Conservation (phyloP, 257 asterid genomes). For the Petunia secreta region DNA sequence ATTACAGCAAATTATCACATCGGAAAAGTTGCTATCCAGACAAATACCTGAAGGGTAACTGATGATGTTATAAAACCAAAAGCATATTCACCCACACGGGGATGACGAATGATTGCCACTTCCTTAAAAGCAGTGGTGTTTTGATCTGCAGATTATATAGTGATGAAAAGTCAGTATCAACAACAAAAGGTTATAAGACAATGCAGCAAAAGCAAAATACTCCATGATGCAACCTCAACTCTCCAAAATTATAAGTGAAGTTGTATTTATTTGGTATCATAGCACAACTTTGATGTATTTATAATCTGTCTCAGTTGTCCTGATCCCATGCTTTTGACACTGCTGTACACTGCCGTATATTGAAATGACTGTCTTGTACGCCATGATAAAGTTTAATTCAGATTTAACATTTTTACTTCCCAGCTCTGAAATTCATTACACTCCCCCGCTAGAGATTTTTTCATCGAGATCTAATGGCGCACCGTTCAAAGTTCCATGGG, state of each 20-base stretch:
- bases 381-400: background rate
- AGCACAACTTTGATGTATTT: background rate
- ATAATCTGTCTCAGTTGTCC: background rate
- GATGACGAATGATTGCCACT: conserved; percentile 86
- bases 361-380: background rate
- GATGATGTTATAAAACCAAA: conserved; percentile 92
- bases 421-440: background rate
- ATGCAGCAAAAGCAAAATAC: background rate
- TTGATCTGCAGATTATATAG: conserved; percentile 57
- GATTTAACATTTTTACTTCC: background rate
- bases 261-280: background rate
- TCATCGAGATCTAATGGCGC: too few species aligned
- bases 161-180: conserved; percentile 30
- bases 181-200: conserved; percentile 2
- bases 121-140: conserved; percentile 88
- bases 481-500: too few species aligned
- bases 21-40: conserved; percentile 17
- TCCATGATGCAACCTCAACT: conserved; percentile 17
- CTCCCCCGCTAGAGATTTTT: background rate
- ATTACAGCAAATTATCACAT: background rate
- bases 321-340: background rate
- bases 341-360: background rate
- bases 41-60: conserved; percentile 79
- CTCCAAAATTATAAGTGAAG: background rate
- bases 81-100: conserved; percentile 95